phyloP scores from a whole-genome alignment of 495 filamentous ascomycete species.

The Aspergillus egyptiacus region DNA sequence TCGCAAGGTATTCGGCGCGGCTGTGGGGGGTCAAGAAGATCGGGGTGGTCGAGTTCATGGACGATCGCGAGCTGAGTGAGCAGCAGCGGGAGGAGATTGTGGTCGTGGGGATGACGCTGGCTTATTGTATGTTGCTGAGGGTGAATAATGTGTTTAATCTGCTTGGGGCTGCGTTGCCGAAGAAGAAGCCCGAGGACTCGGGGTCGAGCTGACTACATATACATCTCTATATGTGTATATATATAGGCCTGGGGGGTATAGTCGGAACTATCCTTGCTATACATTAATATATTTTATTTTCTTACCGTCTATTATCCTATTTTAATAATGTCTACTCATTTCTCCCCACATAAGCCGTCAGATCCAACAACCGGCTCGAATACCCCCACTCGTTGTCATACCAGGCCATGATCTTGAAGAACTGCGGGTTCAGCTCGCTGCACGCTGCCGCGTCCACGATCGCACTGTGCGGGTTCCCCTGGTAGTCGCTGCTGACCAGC shows the following conservation, averaged over 20 bases:
- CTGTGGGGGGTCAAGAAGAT: conserved; percentile 25
- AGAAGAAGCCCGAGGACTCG: too few species aligned
- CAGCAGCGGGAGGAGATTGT: conserved; percentile 31
- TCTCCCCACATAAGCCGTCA: conserved; percentile 15
- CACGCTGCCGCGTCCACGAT: conserved; percentile 30
- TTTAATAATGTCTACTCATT: neutral
- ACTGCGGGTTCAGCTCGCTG: conserved; percentile 28
- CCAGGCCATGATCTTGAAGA: conserved; percentile 38
- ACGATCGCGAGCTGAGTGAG: conserved; percentile 11
- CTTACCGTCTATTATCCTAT: too few species aligned
- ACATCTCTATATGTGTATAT: too few species aligned
- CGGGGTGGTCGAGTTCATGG: conserved; percentile 29
- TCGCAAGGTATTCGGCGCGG: conserved; percentile 24
- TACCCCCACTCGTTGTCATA: conserved; percentile 38
- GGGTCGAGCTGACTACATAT: too few species aligned
- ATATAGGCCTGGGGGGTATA: too few species aligned
- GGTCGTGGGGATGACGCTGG: conserved; percentile 26
- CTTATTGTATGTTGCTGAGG: conserved; percentile 25
- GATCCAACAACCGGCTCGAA: conserved; percentile 31
- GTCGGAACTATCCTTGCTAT: too few species aligned
- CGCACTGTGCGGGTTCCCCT: conserved; percentile 27
- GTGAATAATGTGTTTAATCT: conserved; percentile 22
- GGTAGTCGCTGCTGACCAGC: conserved; percentile 32
- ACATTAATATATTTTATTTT: too few species aligned
- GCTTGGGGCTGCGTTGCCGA: conserved; percentile 23